Percentiles rank a stretch among this genome's conserved stretches.
Evolutionary conservation across 345 rosid genomes (phyloP).

Genomic region (Eucalyptus paniculata): DNA sequence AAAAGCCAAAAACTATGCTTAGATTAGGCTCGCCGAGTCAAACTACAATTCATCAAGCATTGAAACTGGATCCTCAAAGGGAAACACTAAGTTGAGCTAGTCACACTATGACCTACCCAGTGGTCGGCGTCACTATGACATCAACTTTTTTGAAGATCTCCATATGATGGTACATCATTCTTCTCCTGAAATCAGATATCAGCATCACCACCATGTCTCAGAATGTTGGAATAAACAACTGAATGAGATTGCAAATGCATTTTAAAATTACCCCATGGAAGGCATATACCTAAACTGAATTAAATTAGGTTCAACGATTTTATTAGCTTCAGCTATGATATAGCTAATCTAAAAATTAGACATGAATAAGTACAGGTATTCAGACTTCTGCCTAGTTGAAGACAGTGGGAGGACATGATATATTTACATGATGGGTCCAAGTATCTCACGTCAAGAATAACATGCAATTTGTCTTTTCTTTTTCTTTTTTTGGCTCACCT

Average conservation of each 20-base stretch:
- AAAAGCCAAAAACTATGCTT: background rate
- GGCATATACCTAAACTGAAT: background rate
- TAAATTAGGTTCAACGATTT: background rate
- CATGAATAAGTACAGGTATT: background rate
- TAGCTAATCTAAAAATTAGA: background rate
- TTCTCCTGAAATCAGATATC: slow-evolving; percentile 34
- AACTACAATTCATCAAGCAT: background rate
- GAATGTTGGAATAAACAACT: background rate
- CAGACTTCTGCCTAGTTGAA: background rate
- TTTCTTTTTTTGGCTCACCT: slow-evolving; percentile 26
- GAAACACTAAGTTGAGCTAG: background rate
- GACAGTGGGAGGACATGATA: background rate
- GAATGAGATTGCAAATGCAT: background rate
- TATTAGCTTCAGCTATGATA: background rate
- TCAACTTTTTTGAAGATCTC: slow-evolving; percentile 79
- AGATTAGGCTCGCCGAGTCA: background rate
- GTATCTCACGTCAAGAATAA: background rate
- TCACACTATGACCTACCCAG: slow-evolving; percentile 39
- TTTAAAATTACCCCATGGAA: background rate
- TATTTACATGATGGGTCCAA: background rate
- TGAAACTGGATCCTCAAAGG: background rate
- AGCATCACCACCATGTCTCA: background rate
- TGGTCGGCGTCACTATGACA: slow-evolving; percentile 77
- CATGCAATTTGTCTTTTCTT: background rate
- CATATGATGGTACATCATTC: slow-evolving; percentile 71